Base-by-base conservation (phyloP, 352 stramenopile species). In the Thalassiosira pacifica region DNA sequence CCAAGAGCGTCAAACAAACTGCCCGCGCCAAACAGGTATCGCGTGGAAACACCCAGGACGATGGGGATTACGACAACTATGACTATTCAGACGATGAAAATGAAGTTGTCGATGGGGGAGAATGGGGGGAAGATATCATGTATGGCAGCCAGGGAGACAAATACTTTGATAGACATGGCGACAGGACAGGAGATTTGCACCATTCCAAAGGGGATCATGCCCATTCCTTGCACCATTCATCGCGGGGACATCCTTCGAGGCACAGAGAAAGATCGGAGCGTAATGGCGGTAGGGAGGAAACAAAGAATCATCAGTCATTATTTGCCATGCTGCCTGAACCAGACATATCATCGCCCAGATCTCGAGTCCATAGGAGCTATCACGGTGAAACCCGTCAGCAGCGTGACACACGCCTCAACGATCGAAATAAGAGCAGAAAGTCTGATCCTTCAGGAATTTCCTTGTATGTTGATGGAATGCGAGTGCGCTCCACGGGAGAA, bases 1-100 rank as follows among this genome's bases (percentile, higher is more conserved):
- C 55, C 55, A 65, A 65, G 11, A 16, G 1, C 16, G 5, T 40
- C 52, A 60, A 60, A n/a, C 16, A 19, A 1, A n/a, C 45, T 6
- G 45, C 11, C 10, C 5, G 45, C 19, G 45, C 45, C 13, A 6
- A 48, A 42, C 26, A 67, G 16, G 2, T 37, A 27, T n/a, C n/a
- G n/a, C n/a, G n/a, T n/a, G n/a, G n/a, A n/a, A n/a, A n/a, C n/a
- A n/a, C n/a, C n/a, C n/a, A n/a, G n/a, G n/a, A n/a, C n/a, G n/a
- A n/a, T n/a, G n/a, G n/a, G n/a, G 37, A 22, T 32, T 37, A 42
- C 18, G 65, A 73, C 22, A 61, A 73, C 37, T 52, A 42, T 42
- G 37, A 59, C 40, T 61, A 40, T 24, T 73, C 65, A 1, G 65
- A 61, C 24, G 65, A 73, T 37, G 34, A 71, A 8, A n/a, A 55